These are phyloP conservation scores for Cadophora malorum DNA, from an alignment of 2,329 filamentous ascomycete species.

Conservation along the genomic window DNA sequence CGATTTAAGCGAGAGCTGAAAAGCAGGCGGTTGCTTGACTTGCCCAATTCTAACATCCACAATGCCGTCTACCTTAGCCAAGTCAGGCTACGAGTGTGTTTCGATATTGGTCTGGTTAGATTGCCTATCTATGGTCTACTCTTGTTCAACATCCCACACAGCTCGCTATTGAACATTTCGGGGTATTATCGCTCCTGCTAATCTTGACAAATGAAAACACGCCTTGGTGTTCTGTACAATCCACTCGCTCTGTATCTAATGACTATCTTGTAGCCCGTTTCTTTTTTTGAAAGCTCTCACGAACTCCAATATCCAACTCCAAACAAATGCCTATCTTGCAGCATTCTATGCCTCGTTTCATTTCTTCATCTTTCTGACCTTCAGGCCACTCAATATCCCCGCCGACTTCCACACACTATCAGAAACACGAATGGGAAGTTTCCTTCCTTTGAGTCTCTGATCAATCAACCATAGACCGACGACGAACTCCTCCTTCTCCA, in stretches of 20 bases:
- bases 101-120: background rate
- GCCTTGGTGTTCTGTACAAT: background rate
- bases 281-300: background rate
- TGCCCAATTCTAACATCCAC: no score
- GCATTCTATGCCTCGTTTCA: slow-evolving; percentile 3
- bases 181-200: slow-evolving; percentile 5
- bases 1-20: slow-evolving; percentile 1
- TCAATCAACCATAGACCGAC: slow-evolving; percentile 86
- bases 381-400: slow-evolving; percentile 49
- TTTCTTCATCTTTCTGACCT: slow-evolving; percentile 35
- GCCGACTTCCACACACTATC: slow-evolving; percentile 80
- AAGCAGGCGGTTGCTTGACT: background rate
- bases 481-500: slow-evolving; percentile 76
- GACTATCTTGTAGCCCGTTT: slow-evolving; percentile 1
- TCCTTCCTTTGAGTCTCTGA: slow-evolving; percentile 78
- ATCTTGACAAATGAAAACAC: slow-evolving; percentile 8
- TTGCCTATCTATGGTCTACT: background rate
- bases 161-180: background rate
- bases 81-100: no score
- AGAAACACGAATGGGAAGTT: slow-evolving; percentile 73
- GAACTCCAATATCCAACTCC: background rate
- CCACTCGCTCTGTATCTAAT: background rate
- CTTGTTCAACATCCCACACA: background rate
- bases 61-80: no score
- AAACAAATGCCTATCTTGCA: background rate